These are phyloP conservation scores for Litsea cubeba DNA, from an alignment of 164 flowering plant species.

Conservation along the genomic window DNA sequence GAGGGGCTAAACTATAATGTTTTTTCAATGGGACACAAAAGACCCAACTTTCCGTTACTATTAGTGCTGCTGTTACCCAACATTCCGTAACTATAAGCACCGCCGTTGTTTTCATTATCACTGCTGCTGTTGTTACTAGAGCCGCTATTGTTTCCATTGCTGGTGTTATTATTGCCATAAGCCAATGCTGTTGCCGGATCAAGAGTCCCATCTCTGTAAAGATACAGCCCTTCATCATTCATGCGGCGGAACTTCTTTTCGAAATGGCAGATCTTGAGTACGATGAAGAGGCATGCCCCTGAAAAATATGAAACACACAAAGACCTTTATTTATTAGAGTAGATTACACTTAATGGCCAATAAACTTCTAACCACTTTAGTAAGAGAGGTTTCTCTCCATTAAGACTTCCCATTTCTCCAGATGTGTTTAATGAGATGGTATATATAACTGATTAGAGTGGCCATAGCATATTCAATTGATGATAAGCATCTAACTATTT, in stretches of 20 bases:
- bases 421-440: no score
- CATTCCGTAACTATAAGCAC: background rate
- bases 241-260: conserved; percentile 31
- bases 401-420: no score
- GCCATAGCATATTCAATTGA: no score
- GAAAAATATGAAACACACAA: conserved; percentile 3
- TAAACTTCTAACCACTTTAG: no score
- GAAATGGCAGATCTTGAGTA: conserved; percentile 22
- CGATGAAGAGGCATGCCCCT: conserved; percentile 56
- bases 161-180: conserved; percentile 7
- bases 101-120: background rate
- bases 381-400: no score
- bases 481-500: no score
- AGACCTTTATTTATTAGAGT: background rate
- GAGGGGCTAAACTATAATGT: conserved; percentile 13
- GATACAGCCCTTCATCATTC: conserved; percentile 35
- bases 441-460: no score
- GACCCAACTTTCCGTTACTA: background rate
- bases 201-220: conserved; percentile 51
- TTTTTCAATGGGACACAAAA: conserved; percentile 19
- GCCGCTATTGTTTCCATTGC: background rate
- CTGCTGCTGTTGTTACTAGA: background rate
- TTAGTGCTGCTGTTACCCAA: background rate
- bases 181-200: conserved; percentile 26
- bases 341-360: no score